Base-by-base conservation (phyloP, 129 eudicot genomes). In the Chrysanthemum makinoi region DNA sequence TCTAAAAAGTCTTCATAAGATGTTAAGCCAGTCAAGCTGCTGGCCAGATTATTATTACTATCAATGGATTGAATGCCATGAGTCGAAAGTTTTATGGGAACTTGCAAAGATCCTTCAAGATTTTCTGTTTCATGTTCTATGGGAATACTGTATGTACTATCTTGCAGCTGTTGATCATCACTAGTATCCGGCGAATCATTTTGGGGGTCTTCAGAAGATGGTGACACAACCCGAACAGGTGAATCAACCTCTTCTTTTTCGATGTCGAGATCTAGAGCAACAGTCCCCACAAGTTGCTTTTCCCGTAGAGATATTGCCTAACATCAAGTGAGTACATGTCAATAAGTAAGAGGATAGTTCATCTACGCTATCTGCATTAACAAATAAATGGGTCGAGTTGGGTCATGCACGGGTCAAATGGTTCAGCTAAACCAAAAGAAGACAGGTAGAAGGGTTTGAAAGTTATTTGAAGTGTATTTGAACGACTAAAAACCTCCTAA, bases 291-390 rank as follows among this genome's bases (percentile, higher is more conserved):
- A 30, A 93, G 85, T 77, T 85, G 87, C 62, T 62, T 74, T 85
- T 93, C 98, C 74, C 83, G 88, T 56, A 82, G 72, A 39, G 98
- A 87, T 77, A 93, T 93, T 65, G 91, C 96, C 98, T 93, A 79
- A 73, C 52, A 82, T 48, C 72, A 70, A 55, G 77, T 49, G 68
- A 72, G 35, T 56, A 22, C 57, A 66, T 47, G 67, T 47, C 30
- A n/a, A 72, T 44, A 70, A 7, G 43, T 35, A 39, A 6, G 2
- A 39, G 2, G 46, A 39, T 6, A 1, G 46, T 6, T 39, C 7
- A 39, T 7, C 46, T 1, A 39, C 2, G 2, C 7, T 39, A 39
- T 39, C 46, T 39, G 46, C 46, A 39, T 39, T 1, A 39, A 39
- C 46, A 6, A 39, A 39, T 39, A 39, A 39, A 39, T 7, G 46